Conservation (phyloP, 2,329 filamentous ascomycete genomes). For the Microcyclosporella mali region DNA sequence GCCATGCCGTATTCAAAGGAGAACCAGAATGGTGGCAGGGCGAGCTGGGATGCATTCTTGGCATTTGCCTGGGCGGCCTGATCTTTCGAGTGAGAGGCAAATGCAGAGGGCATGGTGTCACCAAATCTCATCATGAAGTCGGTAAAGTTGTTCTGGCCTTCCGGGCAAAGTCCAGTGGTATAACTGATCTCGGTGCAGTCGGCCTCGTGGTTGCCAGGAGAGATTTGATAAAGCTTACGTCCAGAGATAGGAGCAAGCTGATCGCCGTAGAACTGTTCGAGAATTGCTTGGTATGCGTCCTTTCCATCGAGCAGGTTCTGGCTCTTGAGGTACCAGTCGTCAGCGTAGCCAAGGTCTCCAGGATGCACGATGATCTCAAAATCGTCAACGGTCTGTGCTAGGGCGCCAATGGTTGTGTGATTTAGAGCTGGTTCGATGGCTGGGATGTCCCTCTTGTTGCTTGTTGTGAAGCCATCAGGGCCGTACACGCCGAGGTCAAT, state of each 20-base stretch:
- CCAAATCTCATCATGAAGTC: constrained; percentile 54
- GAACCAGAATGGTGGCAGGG: constrained; percentile 55
- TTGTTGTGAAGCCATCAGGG: constrained; percentile 48
- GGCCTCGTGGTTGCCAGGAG: constrained; percentile 56
- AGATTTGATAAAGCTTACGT: constrained; percentile 52
- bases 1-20: constrained; percentile 55
- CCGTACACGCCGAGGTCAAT: constrained; percentile 54
- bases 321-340: constrained; percentile 48
- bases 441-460: constrained; percentile 47
- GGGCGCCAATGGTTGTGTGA: constrained; percentile 53
- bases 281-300: constrained; percentile 51
- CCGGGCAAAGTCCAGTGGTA: constrained; percentile 38
- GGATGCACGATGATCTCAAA: constrained; percentile 45
- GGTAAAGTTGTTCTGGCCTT: constrained; percentile 56
- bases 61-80: constrained; percentile 39
- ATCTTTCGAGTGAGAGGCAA: constrained; percentile 44
- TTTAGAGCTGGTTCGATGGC: constrained; percentile 47
- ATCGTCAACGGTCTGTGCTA: constrained; percentile 47
- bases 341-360: constrained; percentile 32
- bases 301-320: constrained; percentile 45
- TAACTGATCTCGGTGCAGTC: constrained; percentile 43
- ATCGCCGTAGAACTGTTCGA: constrained; percentile 50
- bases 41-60: constrained; percentile 40
- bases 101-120: constrained; percentile 47
- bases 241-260: constrained; percentile 50